Conservation (phyloP, 2,329 filamentous ascomycete species). For the Gaeumannomyces sp. region DNA sequence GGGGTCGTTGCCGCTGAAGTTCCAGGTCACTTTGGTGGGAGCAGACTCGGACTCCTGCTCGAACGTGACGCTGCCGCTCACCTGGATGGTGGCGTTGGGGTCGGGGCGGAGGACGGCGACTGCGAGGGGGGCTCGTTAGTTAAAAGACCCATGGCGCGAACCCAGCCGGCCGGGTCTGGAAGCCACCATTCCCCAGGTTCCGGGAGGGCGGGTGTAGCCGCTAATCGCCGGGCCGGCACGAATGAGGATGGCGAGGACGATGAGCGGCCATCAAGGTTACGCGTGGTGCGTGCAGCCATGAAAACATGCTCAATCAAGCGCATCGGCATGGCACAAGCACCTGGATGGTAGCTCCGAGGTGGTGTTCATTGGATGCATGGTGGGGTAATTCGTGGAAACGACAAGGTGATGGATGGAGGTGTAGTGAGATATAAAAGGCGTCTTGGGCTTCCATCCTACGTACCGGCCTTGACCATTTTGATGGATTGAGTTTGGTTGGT, state of each 20-base stretch:
- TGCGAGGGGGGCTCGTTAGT: slow-evolving; percentile 30
- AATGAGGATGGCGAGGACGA: background rate
- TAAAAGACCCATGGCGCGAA: background rate
- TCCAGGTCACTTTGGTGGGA: slow-evolving; percentile 83
- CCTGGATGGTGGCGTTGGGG: slow-evolving; percentile 63
- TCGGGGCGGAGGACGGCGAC: slow-evolving; percentile 97
- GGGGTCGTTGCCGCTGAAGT: slow-evolving; percentile 86
- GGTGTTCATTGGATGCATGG: slow-evolving; percentile 8
- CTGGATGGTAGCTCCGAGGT: slow-evolving; percentile 2
- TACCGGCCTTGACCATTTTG: slow-evolving; percentile 99
- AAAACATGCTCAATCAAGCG: slow-evolving; percentile 58
- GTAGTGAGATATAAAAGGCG: background rate
- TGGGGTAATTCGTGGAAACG: slow-evolving; percentile 13
- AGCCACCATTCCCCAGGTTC: background rate
- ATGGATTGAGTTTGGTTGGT: slow-evolving; percentile 35
- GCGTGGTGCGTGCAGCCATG: slow-evolving; percentile 14
- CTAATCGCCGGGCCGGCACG: background rate
- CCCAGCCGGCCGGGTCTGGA: background rate
- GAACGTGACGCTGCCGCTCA: slow-evolving; percentile 90
- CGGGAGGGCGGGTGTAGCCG: background rate
- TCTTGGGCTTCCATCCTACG: background rate
- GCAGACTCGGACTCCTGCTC: slow-evolving; percentile 80
- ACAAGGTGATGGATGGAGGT: background rate
- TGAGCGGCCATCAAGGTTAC: background rate
- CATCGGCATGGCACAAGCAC: slow-evolving; percentile 19